Conservation (phyloP, 805 yeast species). For the Metschnikowia lachancei region DNA sequence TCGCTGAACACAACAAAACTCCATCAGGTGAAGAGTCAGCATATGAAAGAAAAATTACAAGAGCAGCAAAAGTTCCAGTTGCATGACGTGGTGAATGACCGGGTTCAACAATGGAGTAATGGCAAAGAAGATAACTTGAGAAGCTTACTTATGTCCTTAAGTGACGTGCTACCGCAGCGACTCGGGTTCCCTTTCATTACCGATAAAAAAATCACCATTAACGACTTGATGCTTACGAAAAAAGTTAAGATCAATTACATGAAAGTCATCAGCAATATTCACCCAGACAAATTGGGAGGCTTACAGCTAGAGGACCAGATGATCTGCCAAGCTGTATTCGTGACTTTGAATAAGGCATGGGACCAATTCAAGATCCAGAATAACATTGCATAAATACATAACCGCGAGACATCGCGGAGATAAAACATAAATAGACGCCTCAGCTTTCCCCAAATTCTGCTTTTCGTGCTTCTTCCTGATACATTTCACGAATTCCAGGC, state of each 20-base stretch:
- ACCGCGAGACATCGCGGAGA: background rate
- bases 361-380: constrained; percentile 37
- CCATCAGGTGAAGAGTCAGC: constrained; percentile 41
- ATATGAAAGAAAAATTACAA: constrained; percentile 12
- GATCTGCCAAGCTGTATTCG: constrained; percentile 85
- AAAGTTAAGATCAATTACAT: constrained; percentile 82
- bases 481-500: too few species aligned
- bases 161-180: constrained; percentile 52
- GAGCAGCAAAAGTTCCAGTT: constrained; percentile 45
- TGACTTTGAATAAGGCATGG: constrained; percentile 85
- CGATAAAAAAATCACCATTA: constrained; percentile 47
- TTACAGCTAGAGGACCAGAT: constrained; percentile 68
- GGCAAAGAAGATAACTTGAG: constrained; percentile 83
- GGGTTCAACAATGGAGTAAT: constrained; percentile 59
- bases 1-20: constrained; percentile 4
- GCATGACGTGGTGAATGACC: constrained; percentile 59
- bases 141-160: constrained; percentile 67
- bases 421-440: too few species aligned
- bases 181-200: constrained; percentile 32
- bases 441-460: too few species aligned
- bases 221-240: constrained; percentile 83
- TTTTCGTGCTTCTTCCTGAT: too few species aligned
- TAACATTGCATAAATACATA: constrained; percentile 11
- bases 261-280: constrained; percentile 76
- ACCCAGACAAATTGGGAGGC: constrained; percentile 75